phyloP scores from a whole-genome alignment of 192 early-diverging fungal genomes.

The Chytriomyces hyalinus region DNA sequence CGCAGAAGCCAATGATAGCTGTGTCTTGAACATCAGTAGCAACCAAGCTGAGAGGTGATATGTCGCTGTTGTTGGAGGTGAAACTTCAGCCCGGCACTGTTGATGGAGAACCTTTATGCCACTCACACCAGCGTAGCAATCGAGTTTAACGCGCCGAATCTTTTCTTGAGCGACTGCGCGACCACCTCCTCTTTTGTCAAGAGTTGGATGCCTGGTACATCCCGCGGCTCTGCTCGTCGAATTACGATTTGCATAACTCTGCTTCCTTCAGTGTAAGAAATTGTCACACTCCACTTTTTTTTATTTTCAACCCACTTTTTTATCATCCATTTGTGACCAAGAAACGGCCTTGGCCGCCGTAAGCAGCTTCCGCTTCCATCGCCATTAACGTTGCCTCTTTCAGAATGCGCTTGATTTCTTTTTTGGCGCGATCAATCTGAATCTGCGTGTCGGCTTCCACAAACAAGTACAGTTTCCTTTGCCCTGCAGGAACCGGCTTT shows the following conservation, averaged over 20 bases:
- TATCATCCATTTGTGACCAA: slow-evolving; percentile 33
- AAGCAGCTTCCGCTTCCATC: slow-evolving; percentile 49
- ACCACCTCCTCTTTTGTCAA: slow-evolving; percentile 37
- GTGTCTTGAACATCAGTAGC: slow-evolving; percentile 35
- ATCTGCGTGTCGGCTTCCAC: slow-evolving; percentile 92
- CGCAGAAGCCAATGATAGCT: slow-evolving; percentile 44
- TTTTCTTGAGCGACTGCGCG: slow-evolving; percentile 34
- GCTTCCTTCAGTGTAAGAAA: no score
- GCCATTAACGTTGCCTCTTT: slow-evolving; percentile 78
- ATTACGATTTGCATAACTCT: slow-evolving; percentile 28
- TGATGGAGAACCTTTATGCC: background rate
- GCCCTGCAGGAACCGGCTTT: slow-evolving; percentile 75
- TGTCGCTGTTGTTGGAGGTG: slow-evolving; percentile 32
- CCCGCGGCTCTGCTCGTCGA: slow-evolving; percentile 45
- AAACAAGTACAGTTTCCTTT: slow-evolving; percentile 93
- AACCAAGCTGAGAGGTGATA: slow-evolving; percentile 45
- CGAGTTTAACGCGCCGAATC: slow-evolving; percentile 48
- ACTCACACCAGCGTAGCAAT: slow-evolving; percentile 47
- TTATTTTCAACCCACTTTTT: background rate
- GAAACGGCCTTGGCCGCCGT: slow-evolving; percentile 20
- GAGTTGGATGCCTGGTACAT: slow-evolving; percentile 41
- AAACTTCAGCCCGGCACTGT: background rate
- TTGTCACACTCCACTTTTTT: background rate
- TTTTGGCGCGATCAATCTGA: slow-evolving; percentile 88
- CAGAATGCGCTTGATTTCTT: slow-evolving; percentile 90